Evolutionary conservation across 805 yeast species (phyloP), one percentile per base, ranked within the genome.

Genomic region (Candida sonorensis): DNA sequence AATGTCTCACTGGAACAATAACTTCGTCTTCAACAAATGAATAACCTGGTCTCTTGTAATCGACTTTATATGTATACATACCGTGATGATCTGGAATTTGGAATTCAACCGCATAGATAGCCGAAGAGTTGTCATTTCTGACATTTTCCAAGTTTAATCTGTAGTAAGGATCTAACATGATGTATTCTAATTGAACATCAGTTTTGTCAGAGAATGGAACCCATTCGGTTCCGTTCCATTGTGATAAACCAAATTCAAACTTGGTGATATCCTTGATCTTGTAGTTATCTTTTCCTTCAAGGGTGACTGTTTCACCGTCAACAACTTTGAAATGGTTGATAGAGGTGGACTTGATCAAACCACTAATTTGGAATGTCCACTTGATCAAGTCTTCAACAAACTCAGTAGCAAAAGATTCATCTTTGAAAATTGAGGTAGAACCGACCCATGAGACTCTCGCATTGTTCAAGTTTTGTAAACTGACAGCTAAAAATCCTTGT

Each of bases 81-180:
- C 99, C 99, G 59, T 92, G 95, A 51, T 87, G 96, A 57, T 90
- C 97, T 15, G 99, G 99, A 23, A 86, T 60, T 29, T 69, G 69
- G 59, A 92, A 86, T 32, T 64, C 59, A 13, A 72, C 64, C 14
- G 59, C 61, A 49, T 74, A 78, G 13, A 63, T 53, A 49, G 76
- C 79, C n/a, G 68, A 57, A 5, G 62, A 57, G 2, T 47, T 50
- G 10, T 61, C 62, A 11, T 16, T 34, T 8, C 65, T 65, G 27
- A 64, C 51, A 18, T 69, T 66, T 13, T 56, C 45, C 49, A 92
- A 62, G 39, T 69, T 76, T 36, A 90, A 53, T 51, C 98, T 77
- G 53, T 87, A 87, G 64, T 90, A 92, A 26, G 99, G 98, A 55
- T 92, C 97, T 42, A 92, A 72, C 90, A 92, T 80, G 49, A 72